Base-by-base conservation (phyloP, 768 basidiomycete genomes). In the Cystobasidium onofrii region DNA sequence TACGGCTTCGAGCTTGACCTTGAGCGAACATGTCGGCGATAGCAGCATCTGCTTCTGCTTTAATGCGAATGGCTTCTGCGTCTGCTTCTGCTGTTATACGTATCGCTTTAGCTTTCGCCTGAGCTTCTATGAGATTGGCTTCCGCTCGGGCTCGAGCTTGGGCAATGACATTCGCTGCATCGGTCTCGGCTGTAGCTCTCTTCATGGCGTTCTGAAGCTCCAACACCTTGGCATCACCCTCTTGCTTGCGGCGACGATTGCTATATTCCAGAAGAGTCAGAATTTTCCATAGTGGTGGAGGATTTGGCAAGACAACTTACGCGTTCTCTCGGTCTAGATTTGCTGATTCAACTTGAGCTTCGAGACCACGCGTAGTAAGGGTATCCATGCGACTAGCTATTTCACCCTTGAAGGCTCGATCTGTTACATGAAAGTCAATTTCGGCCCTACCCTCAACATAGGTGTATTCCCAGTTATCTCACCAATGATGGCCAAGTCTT, bases 381-480 rank as follows among this genome's bases (percentile, higher is more conserved):
- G 34, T 15, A 60, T 73, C 64, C 46, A 75, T 69, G 29, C 36
- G 44, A 1, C 31, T 36, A 1, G 61, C 50, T 76, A 91, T 90
- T 78, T 92, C 90, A 73, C 90, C 90, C 83, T 92, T 91, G 84
- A 92, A 92, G 77, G 91, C 88, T 34, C 90, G 84, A 79, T 91
- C 65, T n/a, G n/a, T n/a, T n/a, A n/a, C n/a, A n/a, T n/a, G n/a
- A n/a, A n/a, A n/a, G n/a, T n/a, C n/a, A n/a, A n/a, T n/a, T n/a
- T n/a, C n/a, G n/a, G n/a, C n/a, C n/a, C n/a, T n/a, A n/a, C n/a
- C n/a, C n/a, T n/a, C n/a, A n/a, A n/a, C n/a, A n/a, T n/a, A n/a
- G n/a, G n/a, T n/a, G n/a, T n/a, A n/a, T n/a, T n/a, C n/a, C n/a
- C n/a, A n/a, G n/a, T n/a, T n/a, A n/a, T n/a, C n/a, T n/a, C n/a